Evolutionary conservation across 202 grass and related monocot species (phyloP), one percentile per base, ranked within the genome.

Genomic region (Digitaria exilis): DNA sequence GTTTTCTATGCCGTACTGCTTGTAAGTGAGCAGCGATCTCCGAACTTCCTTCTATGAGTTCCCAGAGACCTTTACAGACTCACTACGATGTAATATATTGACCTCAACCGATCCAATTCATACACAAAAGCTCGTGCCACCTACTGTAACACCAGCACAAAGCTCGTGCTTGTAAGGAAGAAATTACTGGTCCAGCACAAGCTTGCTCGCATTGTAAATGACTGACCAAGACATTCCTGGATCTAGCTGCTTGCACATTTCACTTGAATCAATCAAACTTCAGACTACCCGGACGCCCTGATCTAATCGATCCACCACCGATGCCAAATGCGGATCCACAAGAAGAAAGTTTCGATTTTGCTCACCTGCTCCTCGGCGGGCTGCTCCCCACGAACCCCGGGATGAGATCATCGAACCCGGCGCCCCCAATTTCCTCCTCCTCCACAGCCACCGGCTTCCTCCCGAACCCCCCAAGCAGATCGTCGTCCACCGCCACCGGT

Each of bases 371-470:
- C 67, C 46, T 46, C 19, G 70, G 67, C 15, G 74, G 82, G 68
- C 76, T 84, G 73, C 80, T 92, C 10, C 87, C 60, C 1, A 89
- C 71, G 14, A 98, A 98, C 46, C 96, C 93, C 7, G 91, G 96
- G 71, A 96, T 91, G 49, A 98, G 88, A 78, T 96, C 93, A 65
- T 96, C 91, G 32, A 94, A 98, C 21, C 62, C 89, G 6, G 71
- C 75, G 31, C 52, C 56, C 42, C 42, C 78, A 34, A 2, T 16
- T 4, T 54, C 69, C 13, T 76, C 65, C 46, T 84, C 59, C 66
- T 59, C 59, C 39, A 32, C 61, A 49, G 31, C 9, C n/a, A 29
- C 54, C 13, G 82, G 65, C 65, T 77, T 85, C 86, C 76, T 75
- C 75, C 87, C 89, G 22, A 96, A 84, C 15, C 80, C 90, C 12